Conservation (phyloP, 2,329 filamentous ascomycete species). For the Cladosporium sphaerospermum region DNA sequence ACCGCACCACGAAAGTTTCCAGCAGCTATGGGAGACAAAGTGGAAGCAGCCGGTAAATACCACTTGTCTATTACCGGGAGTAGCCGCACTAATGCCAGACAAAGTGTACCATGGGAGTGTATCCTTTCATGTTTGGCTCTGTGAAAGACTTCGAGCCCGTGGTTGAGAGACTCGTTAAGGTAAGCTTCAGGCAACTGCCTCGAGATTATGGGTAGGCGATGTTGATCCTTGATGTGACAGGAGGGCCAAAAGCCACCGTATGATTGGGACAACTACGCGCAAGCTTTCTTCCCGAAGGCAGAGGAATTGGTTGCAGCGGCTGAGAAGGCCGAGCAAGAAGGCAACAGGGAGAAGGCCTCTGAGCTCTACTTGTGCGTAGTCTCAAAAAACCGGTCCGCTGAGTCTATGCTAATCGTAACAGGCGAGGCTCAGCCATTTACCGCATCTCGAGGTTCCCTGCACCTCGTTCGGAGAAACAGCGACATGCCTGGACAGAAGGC, state of each 20-base stretch:
- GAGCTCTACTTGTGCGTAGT: slow-evolving; percentile 51
- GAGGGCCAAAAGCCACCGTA: slow-evolving; percentile 60
- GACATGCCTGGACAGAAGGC: slow-evolving; percentile 58
- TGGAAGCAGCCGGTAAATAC: slow-evolving; percentile 60
- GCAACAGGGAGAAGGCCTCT: slow-evolving; percentile 49
- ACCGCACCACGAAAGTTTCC: slow-evolving; percentile 42
- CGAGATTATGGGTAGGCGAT: background rate
- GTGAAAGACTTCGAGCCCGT: slow-evolving; percentile 65
- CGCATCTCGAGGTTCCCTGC: slow-evolving; percentile 66
- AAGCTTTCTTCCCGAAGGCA: slow-evolving; percentile 54
- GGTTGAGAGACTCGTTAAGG: slow-evolving; percentile 56
- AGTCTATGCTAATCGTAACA: slow-evolving; percentile 16
- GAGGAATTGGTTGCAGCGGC: slow-evolving; percentile 50
- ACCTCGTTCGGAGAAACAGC: slow-evolving; percentile 45
- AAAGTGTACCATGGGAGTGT: slow-evolving; percentile 44
- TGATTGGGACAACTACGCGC: slow-evolving; percentile 57
- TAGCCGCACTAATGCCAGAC: background rate
- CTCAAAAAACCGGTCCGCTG: background rate
- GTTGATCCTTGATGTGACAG: slow-evolving; percentile 20
- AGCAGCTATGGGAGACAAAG: slow-evolving; percentile 63
- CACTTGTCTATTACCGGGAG: background rate
- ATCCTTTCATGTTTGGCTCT: slow-evolving; percentile 61
- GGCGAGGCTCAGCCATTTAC: slow-evolving; percentile 65
- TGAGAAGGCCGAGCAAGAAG: slow-evolving; percentile 43
- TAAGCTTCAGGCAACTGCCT: slow-evolving; percentile 23